Percentiles rank a stretch among this genome's conserved stretches.
phyloP scores from a whole-genome alignment of 1,139 yeast genomes.

The Taphrina communis region DNA sequence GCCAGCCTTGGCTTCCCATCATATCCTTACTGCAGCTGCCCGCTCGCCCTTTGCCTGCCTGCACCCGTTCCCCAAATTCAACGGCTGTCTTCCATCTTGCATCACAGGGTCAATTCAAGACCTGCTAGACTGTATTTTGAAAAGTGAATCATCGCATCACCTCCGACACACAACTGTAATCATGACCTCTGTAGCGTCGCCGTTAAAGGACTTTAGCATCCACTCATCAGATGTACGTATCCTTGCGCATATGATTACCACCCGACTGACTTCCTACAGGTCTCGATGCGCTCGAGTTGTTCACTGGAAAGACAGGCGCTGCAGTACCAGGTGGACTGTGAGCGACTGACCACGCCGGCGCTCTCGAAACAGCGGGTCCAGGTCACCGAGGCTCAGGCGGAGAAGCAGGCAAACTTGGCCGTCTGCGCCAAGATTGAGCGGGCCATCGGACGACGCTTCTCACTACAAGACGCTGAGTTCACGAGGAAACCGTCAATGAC shows the following conservation, averaged over 20 bases:
- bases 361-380: conserved; percentile 22
- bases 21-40: too few relatives aligned
- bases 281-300: conserved; percentile 21
- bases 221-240: conserved; percentile 24
- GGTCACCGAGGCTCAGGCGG: conserved; percentile 14
- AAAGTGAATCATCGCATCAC: too few relatives aligned
- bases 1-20: too few relatives aligned
- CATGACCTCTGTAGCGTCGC: conserved; percentile 24
- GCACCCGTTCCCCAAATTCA: too few relatives aligned
- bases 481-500: not conserved
- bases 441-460: conserved; percentile 34
- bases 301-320: conserved; percentile 34
- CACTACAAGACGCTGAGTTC: conserved; percentile 37
- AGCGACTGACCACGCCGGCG: conserved; percentile 21
- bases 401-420: conserved; percentile 31
- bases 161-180: not conserved
- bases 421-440: conserved; percentile 37
- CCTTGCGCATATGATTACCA: not conserved
- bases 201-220: conserved; percentile 30
- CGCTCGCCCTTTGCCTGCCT: too few relatives aligned
- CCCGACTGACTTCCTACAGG: not conserved
- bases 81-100: too few relatives aligned
- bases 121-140: too few relatives aligned
- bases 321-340: conserved; percentile 30
- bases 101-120: too few relatives aligned